Evolutionary conservation across 2,329 filamentous ascomycete genomes (phyloP).

Genomic region (Pseudopithomyces chartarum): DNA sequence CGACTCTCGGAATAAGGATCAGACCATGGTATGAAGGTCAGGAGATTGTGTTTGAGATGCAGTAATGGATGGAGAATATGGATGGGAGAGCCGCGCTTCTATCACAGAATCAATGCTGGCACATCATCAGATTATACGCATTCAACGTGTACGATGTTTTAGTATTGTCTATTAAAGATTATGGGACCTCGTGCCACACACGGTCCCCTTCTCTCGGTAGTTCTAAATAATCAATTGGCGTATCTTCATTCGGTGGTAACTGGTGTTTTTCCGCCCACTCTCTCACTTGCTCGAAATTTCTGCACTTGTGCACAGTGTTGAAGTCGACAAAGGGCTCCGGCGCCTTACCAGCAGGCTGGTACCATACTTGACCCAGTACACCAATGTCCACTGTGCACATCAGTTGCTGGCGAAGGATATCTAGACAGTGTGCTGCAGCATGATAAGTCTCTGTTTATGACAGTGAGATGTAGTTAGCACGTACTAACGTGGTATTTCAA

Average conservation of each 20-base stretch:
- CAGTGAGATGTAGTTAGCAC: conserved; percentile 26
- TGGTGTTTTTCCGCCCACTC: conserved; percentile 62
- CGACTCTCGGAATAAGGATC: too few species aligned
- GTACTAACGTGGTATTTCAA: conserved; percentile 63
- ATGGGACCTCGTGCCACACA: conserved; percentile 32
- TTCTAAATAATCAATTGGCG: conserved; percentile 48
- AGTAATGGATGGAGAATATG: too few species aligned
- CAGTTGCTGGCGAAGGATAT: conserved; percentile 65
- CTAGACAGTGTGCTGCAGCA: conserved; percentile 59
- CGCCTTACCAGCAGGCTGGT: conserved; percentile 52
- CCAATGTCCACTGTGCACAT: conserved; percentile 67
- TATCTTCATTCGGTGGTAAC: conserved; percentile 40
- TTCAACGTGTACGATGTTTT: too few species aligned
- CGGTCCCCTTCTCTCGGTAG: conserved; percentile 42
- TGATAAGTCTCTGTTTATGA: not conserved
- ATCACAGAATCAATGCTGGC: too few species aligned
- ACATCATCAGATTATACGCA: too few species aligned
- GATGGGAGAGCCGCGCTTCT: too few species aligned
- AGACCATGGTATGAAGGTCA: too few species aligned
- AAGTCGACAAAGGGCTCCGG: conserved; percentile 65
- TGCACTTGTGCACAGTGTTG: conserved; percentile 63
- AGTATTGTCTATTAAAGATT: not conserved
- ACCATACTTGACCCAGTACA: conserved; percentile 67
- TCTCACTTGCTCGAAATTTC: conserved; percentile 60
- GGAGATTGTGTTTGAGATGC: too few species aligned